Evolutionary conservation across 164 flowering plant genomes (phyloP).

Genomic region (Cinnamomum micranthum): DNA sequence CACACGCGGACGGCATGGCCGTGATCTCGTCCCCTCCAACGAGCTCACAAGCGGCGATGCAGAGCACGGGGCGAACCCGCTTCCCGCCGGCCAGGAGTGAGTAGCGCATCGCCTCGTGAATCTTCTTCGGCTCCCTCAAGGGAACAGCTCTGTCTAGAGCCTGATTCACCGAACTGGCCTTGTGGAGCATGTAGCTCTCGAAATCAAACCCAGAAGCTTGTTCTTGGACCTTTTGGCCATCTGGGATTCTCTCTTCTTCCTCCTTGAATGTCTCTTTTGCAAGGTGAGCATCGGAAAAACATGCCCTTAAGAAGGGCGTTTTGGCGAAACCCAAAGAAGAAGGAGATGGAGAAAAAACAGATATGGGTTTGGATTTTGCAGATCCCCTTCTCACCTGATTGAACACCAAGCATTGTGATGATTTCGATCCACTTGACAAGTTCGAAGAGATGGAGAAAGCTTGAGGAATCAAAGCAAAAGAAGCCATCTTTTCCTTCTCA

Average conservation of each 20-base stretch:
- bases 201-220: slow-evolving; percentile 33
- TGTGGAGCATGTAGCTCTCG: slow-evolving; percentile 41
- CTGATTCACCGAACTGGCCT: slow-evolving; percentile 40
- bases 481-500: slow-evolving; percentile 3
- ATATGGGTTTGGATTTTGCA: not conserved
- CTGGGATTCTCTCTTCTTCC: slow-evolving; percentile 8
- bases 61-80: slow-evolving; percentile 57
- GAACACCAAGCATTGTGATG: not conserved
- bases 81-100: slow-evolving; percentile 73
- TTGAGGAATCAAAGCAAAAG: slow-evolving; percentile 5
- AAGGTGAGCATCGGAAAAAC: slow-evolving; percentile 28
- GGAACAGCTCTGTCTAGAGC: slow-evolving; percentile 49
- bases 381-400: not conserved
- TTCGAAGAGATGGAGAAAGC: not conserved
- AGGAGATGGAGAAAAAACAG: not conserved
- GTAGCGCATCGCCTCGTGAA: slow-evolving; percentile 73
- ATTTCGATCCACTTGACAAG: not conserved
- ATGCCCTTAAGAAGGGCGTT: not conserved
- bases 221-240: not conserved
- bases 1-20: slow-evolving; percentile 71
- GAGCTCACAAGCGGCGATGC: slow-evolving; percentile 71
- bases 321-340: not conserved
- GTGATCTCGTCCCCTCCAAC: slow-evolving; percentile 46
- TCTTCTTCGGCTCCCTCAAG: slow-evolving; percentile 40
- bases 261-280: slow-evolving; percentile 15